phyloP scores from a whole-genome alignment of 495 filamentous ascomycete species.

The Penicillium arizonense region DNA sequence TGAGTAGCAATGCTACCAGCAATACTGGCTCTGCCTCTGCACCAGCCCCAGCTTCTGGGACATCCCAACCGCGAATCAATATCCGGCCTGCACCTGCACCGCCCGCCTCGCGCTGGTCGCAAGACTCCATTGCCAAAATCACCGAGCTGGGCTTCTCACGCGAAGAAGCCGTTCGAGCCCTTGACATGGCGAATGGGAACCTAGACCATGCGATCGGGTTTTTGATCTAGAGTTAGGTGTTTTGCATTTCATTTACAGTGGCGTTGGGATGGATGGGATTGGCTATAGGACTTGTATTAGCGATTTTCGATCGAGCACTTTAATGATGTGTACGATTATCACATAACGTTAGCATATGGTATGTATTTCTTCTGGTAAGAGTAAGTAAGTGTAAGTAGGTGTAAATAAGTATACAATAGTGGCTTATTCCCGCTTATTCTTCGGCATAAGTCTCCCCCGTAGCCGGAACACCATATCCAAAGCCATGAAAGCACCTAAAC shows the following conservation, averaged over 20 bases:
- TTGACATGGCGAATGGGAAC: conserved; percentile 82
- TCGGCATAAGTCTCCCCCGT: conserved; percentile 28
- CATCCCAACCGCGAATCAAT: conserved; percentile 24
- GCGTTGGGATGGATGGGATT: conserved; percentile 7
- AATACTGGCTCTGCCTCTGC: background rate
- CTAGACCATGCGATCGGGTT: conserved; percentile 84
- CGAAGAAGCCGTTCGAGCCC: conserved; percentile 72
- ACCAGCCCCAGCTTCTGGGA: conserved; percentile 21
- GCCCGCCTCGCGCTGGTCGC: conserved; percentile 38
- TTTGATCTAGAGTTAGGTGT: conserved; percentile 52
- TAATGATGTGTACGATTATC: conserved; percentile 25
- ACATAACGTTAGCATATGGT: conserved; percentile 5
- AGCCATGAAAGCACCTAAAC: conserved; percentile 52
- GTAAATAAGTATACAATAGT: background rate
- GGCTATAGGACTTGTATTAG: conserved; percentile 20
- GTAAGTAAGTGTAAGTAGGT: background rate
- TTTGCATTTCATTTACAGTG: conserved; percentile 12
- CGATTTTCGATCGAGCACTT: conserved; percentile 17
- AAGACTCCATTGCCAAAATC: conserved; percentile 57
- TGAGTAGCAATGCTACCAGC: background rate
- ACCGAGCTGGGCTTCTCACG: conserved; percentile 76
- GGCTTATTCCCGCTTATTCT: conserved; percentile 34
- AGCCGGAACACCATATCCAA: conserved; percentile 54
- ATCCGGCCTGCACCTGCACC: conserved; percentile 29
- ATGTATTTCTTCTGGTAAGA: background rate